Evolutionary conservation across 2,329 filamentous ascomycete genomes (phyloP), one percentile per base, ranked within the genome.

Genomic region (Raffaelea arxii): DNA sequence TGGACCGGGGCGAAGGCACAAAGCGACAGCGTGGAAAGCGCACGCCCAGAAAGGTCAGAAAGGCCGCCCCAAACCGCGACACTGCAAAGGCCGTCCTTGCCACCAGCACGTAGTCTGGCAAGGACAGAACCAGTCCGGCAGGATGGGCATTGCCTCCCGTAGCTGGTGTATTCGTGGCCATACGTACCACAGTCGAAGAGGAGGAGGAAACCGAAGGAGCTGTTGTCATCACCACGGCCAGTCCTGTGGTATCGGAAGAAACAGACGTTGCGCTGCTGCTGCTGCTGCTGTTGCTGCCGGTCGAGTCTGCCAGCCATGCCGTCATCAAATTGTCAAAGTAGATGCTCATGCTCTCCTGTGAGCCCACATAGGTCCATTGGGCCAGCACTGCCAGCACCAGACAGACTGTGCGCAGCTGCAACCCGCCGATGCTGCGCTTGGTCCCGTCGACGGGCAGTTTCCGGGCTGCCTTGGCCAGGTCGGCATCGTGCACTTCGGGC

Each of bases 331-430:
- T 59, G 16, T 70, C 62, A 57, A 84, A 81, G 60, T 72, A 83
- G 54, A 80, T 74, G 52, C 72, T 76, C 63, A 78, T 72, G 57
- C 69, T 72, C 56, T 82, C 80, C 56, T 94, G 88, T 0, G 81
- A 78, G 7, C 83, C 85, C 2, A 86, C 81, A 57, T 94, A 94
- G 25, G 77, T 77, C 67, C 86, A 94, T 57, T 94, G 87, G 0
- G 85, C 80, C 30, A 83, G 62, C 0, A 89, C 79, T 0, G 84
- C 88, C 49, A 90, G 72, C 49, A 79, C 77, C 9, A 94, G 70
- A 27, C 66, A 72, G 56, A 72, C 65, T 1, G 74, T 78, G 22
- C 74, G 72, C 23, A 77, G 63, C 53, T 77, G 70, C 5, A 80
- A 54, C 2, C 76, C 74, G 21, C 66, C 66, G 19, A 71, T 54